phyloP scores from a whole-genome alignment of 2,329 filamentous ascomycete genomes.

The Fusarium dimerum region DNA sequence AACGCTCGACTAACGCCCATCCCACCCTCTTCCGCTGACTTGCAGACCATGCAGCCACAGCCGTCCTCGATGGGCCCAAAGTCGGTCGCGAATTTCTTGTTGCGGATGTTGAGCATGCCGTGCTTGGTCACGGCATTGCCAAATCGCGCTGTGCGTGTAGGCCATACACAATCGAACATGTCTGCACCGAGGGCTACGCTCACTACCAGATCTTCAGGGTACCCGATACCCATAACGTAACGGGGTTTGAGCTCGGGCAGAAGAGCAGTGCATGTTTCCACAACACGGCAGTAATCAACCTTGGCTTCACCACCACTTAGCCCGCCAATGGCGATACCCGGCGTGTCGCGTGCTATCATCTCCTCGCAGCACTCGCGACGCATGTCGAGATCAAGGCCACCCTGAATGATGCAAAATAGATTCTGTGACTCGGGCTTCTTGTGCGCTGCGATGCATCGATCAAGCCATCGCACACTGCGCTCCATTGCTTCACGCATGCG shows the following conservation, averaged over 20 bases:
- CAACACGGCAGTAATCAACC: conserved; percentile 86
- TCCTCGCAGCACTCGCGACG: conserved; percentile 78
- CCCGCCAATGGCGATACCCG: conserved; percentile 94
- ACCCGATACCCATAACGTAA: conserved; percentile 99
- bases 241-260: conserved; percentile 91
- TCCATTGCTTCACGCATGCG: conserved; percentile 96
- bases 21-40: conserved; percentile 63
- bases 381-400: conserved; percentile 86
- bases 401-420: conserved; percentile 98
- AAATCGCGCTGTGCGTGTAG: conserved; percentile 91
- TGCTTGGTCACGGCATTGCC: conserved; percentile 85
- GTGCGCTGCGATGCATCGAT: conserved; percentile 91
- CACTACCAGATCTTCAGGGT: conserved; percentile 93
- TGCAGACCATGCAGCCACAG: conserved; percentile 80
- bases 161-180: conserved; percentile 99
- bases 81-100: conserved; percentile 73
- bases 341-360: conserved; percentile 90
- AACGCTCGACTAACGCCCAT: conserved; percentile 85
- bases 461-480: conserved; percentile 91
- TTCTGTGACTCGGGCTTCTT: conserved; percentile 82
- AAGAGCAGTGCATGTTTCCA: conserved; percentile 79
- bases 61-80: conserved; percentile 81
- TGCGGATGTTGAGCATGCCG: conserved; percentile 83
- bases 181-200: conserved; percentile 92
- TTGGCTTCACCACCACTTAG: conserved; percentile 95